phyloP scores from a whole-genome alignment of 2,329 filamentous ascomycete genomes.

The Exophiala viscosa region DNA sequence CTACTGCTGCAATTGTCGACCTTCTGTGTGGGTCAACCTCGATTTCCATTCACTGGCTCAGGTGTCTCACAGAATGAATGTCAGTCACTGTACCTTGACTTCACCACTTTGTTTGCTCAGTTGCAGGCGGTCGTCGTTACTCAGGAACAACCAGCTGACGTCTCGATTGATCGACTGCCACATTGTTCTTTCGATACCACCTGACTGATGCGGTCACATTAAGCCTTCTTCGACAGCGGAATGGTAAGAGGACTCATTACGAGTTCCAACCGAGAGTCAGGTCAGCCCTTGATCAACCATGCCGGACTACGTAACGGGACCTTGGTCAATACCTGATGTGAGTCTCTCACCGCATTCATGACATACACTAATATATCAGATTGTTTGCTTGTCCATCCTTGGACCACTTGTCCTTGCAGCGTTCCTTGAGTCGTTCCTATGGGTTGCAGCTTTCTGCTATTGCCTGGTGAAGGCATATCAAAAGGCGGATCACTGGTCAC shows the following conservation, averaged over 20 bases:
- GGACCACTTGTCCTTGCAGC: conserved; percentile 79
- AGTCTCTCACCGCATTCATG: not conserved
- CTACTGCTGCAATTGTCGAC: not conserved
- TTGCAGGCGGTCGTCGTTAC: not conserved
- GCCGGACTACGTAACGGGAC: conserved; percentile 1
- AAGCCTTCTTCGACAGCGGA: too few species aligned
- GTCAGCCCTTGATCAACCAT: not conserved
- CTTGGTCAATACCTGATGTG: conserved; percentile 20
- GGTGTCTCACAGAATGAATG: conserved; percentile 9
- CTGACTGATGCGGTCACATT: too few species aligned
- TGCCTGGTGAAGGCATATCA: conserved; percentile 82
- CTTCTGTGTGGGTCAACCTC: not conserved
- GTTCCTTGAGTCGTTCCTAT: conserved; percentile 87
- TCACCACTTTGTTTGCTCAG: not conserved
- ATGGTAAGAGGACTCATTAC: too few species aligned
- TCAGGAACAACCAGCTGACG: not conserved
- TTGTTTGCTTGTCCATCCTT: conserved; percentile 78
- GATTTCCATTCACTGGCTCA: not conserved
- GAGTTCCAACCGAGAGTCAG: not conserved
- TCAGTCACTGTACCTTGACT: conserved; percentile 14
- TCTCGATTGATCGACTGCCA: not conserved
- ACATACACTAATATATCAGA: conserved; percentile 50
- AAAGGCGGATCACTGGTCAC: conserved; percentile 86
- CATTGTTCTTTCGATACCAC: not conserved
- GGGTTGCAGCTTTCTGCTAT: conserved; percentile 90